Evolutionary conservation across 2,329 filamentous ascomycete species (phyloP), one percentile per base, ranked within the genome.

Genomic region (Leptographium radiaticola): DNA sequence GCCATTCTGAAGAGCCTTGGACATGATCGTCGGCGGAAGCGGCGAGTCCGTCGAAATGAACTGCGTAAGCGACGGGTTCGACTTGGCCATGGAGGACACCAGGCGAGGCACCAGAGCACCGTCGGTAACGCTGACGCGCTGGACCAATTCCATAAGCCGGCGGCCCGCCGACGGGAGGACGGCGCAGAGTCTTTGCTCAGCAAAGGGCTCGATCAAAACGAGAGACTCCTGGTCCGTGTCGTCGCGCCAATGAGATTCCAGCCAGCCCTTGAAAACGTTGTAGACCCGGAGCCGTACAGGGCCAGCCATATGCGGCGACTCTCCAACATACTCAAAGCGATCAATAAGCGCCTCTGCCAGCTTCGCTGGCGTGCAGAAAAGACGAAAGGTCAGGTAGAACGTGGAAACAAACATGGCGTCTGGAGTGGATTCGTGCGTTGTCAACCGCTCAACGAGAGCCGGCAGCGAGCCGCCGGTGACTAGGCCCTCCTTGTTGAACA

Each of bases 251-350:
- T 98, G 89, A 8, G 87, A 93, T 70, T 97, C 93, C 20, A 98
- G 74, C 93, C 93, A 98, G 44, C 87, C 87, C 69, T 98, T 98
- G 75, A 98, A 89, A 54, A 89, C 84, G 65, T 98, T 97, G 73
- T 94, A 97, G 1, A 97, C 89, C 51, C 93, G 82, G 49, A 98
- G 73, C 51, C 90, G 83, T 25, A 97, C 91, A 0, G 91, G 88
- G 3, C 76, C 79, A 25, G 89, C 83, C 58, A 90, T 79, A 55
- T 83, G 78, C 25, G 83, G 80, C 49, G 84, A 86, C 56, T 93
- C 86, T 13, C 81, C 86, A 40, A 95, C 86, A 61, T 96, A 95
- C 56, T 96, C 87, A 66, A 95, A 98, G 34, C 94, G 84, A 55
- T 93, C 86, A 52, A 94, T 85, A n/a, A 98, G 75, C 5, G 84